These are phyloP conservation scores for Helianthus tuberosus DNA, from an alignment of 129 eudicot genomes.

Conservation along the genomic window DNA sequence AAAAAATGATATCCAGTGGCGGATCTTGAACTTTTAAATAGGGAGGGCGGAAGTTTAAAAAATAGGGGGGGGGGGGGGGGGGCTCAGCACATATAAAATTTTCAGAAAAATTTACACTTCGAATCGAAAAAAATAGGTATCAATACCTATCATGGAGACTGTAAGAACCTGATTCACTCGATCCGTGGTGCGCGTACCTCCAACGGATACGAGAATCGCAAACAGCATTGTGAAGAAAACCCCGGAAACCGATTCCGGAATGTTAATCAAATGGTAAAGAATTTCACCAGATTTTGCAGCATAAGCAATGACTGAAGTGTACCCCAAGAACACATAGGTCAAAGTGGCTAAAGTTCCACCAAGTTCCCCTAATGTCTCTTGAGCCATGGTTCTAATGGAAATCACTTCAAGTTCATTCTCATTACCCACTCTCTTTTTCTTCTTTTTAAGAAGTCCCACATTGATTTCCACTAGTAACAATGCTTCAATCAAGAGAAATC, in stretches of 20 bases:
- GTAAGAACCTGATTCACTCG: slow-evolving; percentile 83
- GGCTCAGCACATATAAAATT: too few relatives aligned
- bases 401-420: slow-evolving; percentile 62
- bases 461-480: slow-evolving; percentile 74
- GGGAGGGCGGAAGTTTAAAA: too few relatives aligned
- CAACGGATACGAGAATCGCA: slow-evolving; percentile 56
- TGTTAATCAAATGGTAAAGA: slow-evolving; percentile 54
- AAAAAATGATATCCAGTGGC: neutral
- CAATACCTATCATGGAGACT: slow-evolving; percentile 62
- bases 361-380: slow-evolving; percentile 82
- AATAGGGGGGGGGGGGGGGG: too few relatives aligned
- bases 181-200: slow-evolving; percentile 76
- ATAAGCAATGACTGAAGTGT: slow-evolving; percentile 79
- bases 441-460: slow-evolving; percentile 62
- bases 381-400: slow-evolving; percentile 91
- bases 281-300: slow-evolving; percentile 88
- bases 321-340: slow-evolving; percentile 80
- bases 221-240: slow-evolving; percentile 61
- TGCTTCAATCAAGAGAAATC: slow-evolving; percentile 84
- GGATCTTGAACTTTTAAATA: too few relatives aligned
- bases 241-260: slow-evolving; percentile 64
- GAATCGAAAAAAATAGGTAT: too few relatives aligned
- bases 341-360: slow-evolving; percentile 73
- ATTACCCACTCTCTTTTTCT: slow-evolving; percentile 30
- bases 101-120: too few relatives aligned